Evolutionary conservation across 495 filamentous ascomycete species (phyloP), one percentile per base, ranked within the genome.

Genomic region (Penicillium malachiteum): DNA sequence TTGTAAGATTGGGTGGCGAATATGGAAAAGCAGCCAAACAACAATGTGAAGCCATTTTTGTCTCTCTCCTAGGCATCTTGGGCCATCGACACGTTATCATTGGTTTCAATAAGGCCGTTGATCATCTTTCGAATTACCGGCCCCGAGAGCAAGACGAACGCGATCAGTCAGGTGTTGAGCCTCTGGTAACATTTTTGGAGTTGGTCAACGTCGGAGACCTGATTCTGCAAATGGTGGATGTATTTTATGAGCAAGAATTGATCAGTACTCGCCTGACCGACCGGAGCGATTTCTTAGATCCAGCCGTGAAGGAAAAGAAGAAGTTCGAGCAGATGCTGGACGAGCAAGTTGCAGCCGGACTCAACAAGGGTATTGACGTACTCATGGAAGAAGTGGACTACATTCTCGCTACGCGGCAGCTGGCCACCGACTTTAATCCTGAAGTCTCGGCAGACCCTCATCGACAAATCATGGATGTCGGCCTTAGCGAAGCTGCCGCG

Each of bases 311-410:
- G 58, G 92, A 93, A 61, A 99, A 99, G 81, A 97, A 96, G 73
- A 90, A 88, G 44, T 99, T 99, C 56, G 95, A 99, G 77, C 92
- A 97, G 71, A 96, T 96, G 88, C 85, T 99, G 9, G 95, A 99
- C 66, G 95, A 97, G 72, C 87, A 90, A 48, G 95, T 99, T 17
- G 95, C 95, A 1, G 91, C 94, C 30, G 95, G 95, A 7, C 74
- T 99, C 57, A 96, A 96, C 67, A 95, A 94, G 74, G 95, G 95
- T 50, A 97, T 99, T 60, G 92, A 97, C 64, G 95, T 96, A 30
- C 82, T 99, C 46, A 97, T 99, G 87, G 91, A 94, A 59, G 95
- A 99, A 74, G 92, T 97, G 41, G 95, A 99, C 60, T 96, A 92
- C 63, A 80, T 99, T 46, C 91, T 89, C 63, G 91, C 93, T 33